Percentiles rank a stretch among this genome's conserved stretches.
These are phyloP conservation scores for Debaryomyces coudertii DNA, from an alignment of 1,139 yeast species.

Conservation along the genomic window DNA sequence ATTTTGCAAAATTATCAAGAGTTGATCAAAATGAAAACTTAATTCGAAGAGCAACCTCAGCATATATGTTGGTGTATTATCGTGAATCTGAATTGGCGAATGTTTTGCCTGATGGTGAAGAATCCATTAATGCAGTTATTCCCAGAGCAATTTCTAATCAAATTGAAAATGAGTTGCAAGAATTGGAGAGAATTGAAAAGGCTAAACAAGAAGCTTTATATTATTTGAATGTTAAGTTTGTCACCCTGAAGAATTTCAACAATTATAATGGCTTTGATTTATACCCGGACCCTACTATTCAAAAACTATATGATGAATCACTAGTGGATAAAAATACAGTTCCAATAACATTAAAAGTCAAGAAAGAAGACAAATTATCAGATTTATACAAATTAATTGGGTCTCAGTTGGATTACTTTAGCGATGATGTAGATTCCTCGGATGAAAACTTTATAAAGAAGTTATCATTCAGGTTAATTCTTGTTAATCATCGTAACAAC, in stretches of 20 bases:
- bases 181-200: conserved; percentile 56
- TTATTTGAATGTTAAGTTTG: conserved; percentile 63
- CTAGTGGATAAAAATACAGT: conserved; percentile 50
- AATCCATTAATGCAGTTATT: conserved; percentile 43
- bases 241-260: conserved; percentile 54
- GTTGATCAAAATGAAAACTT: conserved; percentile 65
- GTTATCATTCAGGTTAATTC: conserved; percentile 60
- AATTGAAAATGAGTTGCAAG: conserved; percentile 62
- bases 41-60: conserved; percentile 82
- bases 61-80: conserved; percentile 94
- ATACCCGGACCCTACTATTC: conserved; percentile 59
- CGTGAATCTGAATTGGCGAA: conserved; percentile 62
- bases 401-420: conserved; percentile 39
- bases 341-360: conserved; percentile 56
- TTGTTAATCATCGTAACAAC: conserved; percentile 70
- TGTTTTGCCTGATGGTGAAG: conserved; percentile 61
- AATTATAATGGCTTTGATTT: conserved; percentile 76
- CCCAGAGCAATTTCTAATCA: conserved; percentile 73
- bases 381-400: conserved; percentile 57
- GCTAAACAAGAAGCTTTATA: conserved; percentile 81
- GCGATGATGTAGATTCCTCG: conserved; percentile 15
- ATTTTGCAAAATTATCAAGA: conserved; percentile 54
- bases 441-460: conserved; percentile 24
- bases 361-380: conserved; percentile 58
- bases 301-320: conserved; percentile 50